phyloP scores from a whole-genome alignment of 106 monocot species.

The Dendrobium huoshanense region DNA sequence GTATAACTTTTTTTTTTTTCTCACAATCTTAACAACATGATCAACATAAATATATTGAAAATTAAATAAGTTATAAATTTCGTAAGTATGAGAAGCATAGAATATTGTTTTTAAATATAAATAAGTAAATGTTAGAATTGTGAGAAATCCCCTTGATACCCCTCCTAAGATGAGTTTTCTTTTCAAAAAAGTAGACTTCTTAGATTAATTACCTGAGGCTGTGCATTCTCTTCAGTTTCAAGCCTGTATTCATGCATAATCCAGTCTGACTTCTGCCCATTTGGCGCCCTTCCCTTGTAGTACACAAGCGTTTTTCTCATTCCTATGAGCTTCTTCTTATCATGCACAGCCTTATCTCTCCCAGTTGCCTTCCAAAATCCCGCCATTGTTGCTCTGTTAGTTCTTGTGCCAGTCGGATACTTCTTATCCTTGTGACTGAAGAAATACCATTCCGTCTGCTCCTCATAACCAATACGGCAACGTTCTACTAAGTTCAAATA shows the following conservation, averaged over 20 bases:
- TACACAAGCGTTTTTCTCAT: slow-evolving; percentile 89
- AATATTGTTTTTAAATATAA: too few relatives aligned
- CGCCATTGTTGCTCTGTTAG: slow-evolving; percentile 74
- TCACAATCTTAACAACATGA: too few relatives aligned
- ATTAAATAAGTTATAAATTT: too few relatives aligned
- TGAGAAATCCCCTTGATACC: too few relatives aligned
- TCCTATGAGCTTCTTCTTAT: slow-evolving; percentile 63
- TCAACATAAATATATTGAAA: too few relatives aligned
- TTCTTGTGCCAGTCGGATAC: slow-evolving; percentile 91
- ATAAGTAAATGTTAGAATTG: too few relatives aligned
- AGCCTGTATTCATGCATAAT: slow-evolving; percentile 90
- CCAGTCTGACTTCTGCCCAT: slow-evolving; percentile 78
- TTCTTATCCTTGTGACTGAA: slow-evolving; percentile 98
- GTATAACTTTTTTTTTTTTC: too few relatives aligned
- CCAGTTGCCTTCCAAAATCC: slow-evolving; percentile 98
- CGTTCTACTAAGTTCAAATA: slow-evolving; percentile 18
- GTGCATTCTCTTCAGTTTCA: slow-evolving; percentile 55
- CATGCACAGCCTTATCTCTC: slow-evolving; percentile 55
- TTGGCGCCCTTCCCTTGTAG: slow-evolving; percentile 81
- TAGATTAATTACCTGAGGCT: slow-evolving; percentile 37
- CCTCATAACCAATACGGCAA: slow-evolving; percentile 61
- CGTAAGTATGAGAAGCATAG: too few relatives aligned
- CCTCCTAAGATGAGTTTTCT: too few relatives aligned
- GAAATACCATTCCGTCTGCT: slow-evolving; percentile 92
- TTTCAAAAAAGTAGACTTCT: too few relatives aligned